Evolutionary conservation across 78 protist genomes (phyloP), one percentile per base, ranked within the genome.

Genomic region (Dictyostelium firmibasis): DNA sequence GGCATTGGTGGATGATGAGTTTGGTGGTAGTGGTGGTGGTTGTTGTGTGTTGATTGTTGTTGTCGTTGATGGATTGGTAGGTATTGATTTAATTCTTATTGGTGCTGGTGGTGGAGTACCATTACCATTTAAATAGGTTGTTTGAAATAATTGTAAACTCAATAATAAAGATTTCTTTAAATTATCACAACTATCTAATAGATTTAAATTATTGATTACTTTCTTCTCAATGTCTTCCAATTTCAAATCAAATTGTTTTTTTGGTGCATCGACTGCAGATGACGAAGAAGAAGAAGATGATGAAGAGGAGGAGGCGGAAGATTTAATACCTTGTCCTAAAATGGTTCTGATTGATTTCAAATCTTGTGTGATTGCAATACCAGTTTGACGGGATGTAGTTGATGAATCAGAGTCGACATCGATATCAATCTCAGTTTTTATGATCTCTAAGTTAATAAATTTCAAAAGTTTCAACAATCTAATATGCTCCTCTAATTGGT

Each of bases 141-240:
- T 77, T 67, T 77, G 83, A 36, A 88, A 79, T 27, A 53, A 33
- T 64, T 84, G 33, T 11, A 88, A 62, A 53, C 67, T 60, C 33
- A 79, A 60, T 18, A 47, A 67, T 3, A 79, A 13, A 11, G 81
- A 38, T 44, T 88, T 88, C 86, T 88, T 88, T 29, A 88, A 60
- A 27, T 38, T 64, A 64, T 88, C 93, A 44, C 93, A 88, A 29
- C 31, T 76, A 44, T 79, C 93, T 36, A 88, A 69, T 10, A 62
- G 35, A 72, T 36, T 88, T 27, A 88, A 85, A 43, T 88, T 88
- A 27, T 38, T 72, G 4, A 77, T 67, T 23, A 67, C 35, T 29
- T 67, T 47, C 47, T 88, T 88, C 74, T 88, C 93, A 27, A 88
- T 18, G 27, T 88, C 93, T 62, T 88, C 93, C 18, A 88, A 85